These are phyloP conservation scores for Colletotrichum coccodes DNA, from an alignment of 2,329 filamentous ascomycete genomes.

Conservation along the genomic window DNA sequence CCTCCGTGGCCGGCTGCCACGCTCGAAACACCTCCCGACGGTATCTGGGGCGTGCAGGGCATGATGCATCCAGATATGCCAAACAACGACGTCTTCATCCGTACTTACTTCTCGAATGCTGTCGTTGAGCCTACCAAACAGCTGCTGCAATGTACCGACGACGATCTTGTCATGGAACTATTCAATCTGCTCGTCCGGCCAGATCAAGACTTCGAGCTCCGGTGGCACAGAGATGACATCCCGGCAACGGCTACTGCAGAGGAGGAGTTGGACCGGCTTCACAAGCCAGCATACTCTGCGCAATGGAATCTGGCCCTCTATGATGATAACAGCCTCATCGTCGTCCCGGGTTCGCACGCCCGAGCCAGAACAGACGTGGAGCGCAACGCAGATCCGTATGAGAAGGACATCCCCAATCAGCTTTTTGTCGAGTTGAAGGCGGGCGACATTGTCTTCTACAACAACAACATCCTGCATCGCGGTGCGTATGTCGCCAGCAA, in stretches of 20 bases:
- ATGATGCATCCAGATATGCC: constrained; percentile 80
- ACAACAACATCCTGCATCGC: constrained; percentile 87
- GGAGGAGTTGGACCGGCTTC: constrained; percentile 73
- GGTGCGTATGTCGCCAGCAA: constrained; percentile 69
- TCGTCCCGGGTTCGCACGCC: constrained; percentile 81
- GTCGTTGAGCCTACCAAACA: constrained; percentile 72
- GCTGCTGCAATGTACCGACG: constrained; percentile 66
- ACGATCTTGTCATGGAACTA: constrained; percentile 84
- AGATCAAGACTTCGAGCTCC: constrained; percentile 74
- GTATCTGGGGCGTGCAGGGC: constrained; percentile 93
- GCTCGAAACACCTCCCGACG: constrained; percentile 60
- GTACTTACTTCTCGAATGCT: constrained; percentile 76
- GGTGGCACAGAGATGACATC: constrained; percentile 91
- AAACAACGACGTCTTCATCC: constrained; percentile 69
- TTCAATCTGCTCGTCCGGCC: constrained; percentile 88
- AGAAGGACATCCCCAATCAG: constrained; percentile 69
- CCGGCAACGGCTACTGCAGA: constrained; percentile 70
- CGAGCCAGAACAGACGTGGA: constrained; percentile 77
- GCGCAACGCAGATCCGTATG: constrained; percentile 73
- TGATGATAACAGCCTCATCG: constrained; percentile 77
- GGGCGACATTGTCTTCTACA: constrained; percentile 87
- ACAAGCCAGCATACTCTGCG: constrained; percentile 74
- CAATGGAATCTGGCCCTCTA: constrained; percentile 91
- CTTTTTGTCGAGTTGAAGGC: constrained; percentile 72
- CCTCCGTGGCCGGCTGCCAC: constrained; percentile 75